phyloP scores from a whole-genome alignment of 2,329 filamentous ascomycete genomes.

The Colletotrichum euphorbiae region DNA sequence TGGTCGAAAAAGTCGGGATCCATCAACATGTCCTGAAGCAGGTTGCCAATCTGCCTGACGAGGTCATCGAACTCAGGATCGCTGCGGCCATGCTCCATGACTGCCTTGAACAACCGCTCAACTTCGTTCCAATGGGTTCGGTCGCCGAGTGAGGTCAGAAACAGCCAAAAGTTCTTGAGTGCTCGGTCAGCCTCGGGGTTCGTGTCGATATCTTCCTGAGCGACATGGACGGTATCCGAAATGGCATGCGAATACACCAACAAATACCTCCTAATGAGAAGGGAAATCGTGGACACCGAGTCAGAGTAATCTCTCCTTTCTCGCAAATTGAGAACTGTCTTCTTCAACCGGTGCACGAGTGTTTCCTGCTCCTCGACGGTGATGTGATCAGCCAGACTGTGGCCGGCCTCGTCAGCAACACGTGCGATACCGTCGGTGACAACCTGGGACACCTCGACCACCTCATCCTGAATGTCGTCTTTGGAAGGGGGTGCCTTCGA shows the following conservation, averaged over 20 bases:
- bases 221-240: slow-evolving; percentile 73
- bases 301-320: slow-evolving; percentile 85
- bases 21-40: slow-evolving; percentile 83
- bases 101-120: slow-evolving; percentile 73
- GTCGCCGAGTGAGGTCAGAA: slow-evolving; percentile 85
- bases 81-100: slow-evolving; percentile 78
- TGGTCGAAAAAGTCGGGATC: slow-evolving; percentile 89
- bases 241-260: slow-evolving; percentile 80
- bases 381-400: slow-evolving; percentile 80
- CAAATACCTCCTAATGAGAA: slow-evolving; percentile 83
- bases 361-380: slow-evolving; percentile 78
- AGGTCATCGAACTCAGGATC: slow-evolving; percentile 87
- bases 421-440: slow-evolving; percentile 65
- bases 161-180: slow-evolving; percentile 81
- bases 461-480: slow-evolving; percentile 72
- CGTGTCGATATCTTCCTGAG: slow-evolving; percentile 76
- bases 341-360: slow-evolving; percentile 79
- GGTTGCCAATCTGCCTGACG: slow-evolving; percentile 77
- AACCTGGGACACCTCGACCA: slow-evolving; percentile 64
- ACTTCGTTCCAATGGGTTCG: slow-evolving; percentile 79
- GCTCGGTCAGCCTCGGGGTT: slow-evolving; percentile 83
- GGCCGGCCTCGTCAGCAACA: slow-evolving; percentile 68
- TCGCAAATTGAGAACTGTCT: slow-evolving; percentile 78
- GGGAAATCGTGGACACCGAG: slow-evolving; percentile 82
- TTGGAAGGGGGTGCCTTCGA: slow-evolving; percentile 60